Percentiles rank a stretch among this genome's conserved stretches.
Evolutionary conservation across 106 monocot genomes (phyloP).

Genomic region (Allium cepa): DNA sequence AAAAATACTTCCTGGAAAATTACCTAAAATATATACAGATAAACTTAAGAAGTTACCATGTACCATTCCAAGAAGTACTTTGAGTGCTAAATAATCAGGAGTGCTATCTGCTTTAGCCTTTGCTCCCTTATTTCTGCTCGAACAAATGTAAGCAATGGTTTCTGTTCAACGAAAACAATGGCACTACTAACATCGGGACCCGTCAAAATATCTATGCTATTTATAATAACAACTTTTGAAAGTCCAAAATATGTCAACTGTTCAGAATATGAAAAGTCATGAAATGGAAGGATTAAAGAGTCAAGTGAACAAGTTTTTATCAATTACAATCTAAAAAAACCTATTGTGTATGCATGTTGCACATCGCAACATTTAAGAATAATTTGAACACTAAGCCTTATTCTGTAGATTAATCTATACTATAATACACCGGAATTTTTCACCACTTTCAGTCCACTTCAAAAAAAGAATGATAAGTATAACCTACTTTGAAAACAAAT

Average conservation of each 20-base stretch:
- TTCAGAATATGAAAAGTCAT: neutral
- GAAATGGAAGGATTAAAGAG: neutral
- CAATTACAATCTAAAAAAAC: neutral
- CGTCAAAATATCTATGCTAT: slow-evolving; percentile 95
- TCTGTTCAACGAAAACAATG: slow-evolving; percentile 29
- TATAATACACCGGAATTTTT: too few species aligned
- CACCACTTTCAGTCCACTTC: too few species aligned
- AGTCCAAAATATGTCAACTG: slow-evolving; percentile 99
- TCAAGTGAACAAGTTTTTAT: neutral
- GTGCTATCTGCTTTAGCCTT: slow-evolving; percentile 84
- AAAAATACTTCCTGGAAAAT: neutral
- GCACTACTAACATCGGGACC: slow-evolving; percentile 86
- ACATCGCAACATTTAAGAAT: too few species aligned
- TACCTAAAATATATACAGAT: too few species aligned
- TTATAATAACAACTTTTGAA: slow-evolving; percentile 95
- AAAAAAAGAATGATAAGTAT: too few species aligned
- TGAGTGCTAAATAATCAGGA: slow-evolving; percentile 96
- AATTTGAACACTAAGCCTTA: too few species aligned
- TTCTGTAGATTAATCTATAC: too few species aligned
- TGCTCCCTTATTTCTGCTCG: slow-evolving; percentile 68
- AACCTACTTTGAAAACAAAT: too few species aligned
- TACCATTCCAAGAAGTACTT: slow-evolving; percentile 89
- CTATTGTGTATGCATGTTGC: neutral
- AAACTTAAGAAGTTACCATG: slow-evolving; percentile 40
- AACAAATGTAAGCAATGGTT: slow-evolving; percentile 24